A percentile compares a stretch with the other conserved stretches of the same genome.
phyloP scores from a whole-genome alignment of 192 early-diverging fungal species.

The Glomus cerebriforme region DNA sequence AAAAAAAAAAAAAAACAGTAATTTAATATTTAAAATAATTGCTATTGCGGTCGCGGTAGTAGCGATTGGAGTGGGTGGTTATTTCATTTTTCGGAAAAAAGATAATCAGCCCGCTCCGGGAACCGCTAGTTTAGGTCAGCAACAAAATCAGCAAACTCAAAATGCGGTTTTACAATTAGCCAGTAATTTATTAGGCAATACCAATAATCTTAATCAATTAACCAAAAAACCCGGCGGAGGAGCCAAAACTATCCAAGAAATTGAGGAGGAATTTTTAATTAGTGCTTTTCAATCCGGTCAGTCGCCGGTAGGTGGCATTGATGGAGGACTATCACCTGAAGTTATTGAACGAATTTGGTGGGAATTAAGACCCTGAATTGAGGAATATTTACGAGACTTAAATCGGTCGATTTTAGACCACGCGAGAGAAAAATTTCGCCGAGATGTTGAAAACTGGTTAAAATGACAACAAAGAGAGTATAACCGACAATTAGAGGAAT shows the following conservation, averaged over 20 bases:
- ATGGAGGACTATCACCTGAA: neutral
- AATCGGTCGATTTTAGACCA: neutral
- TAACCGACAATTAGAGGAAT: constrained; percentile 1
- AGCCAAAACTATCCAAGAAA: neutral
- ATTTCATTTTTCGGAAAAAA: too few species aligned
- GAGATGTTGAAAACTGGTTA: neutral
- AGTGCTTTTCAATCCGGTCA: neutral
- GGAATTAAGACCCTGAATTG: neutral
- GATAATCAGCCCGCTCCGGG: too few species aligned
- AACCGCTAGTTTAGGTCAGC: too few species aligned
- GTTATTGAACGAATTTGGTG: neutral
- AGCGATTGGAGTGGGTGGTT: too few species aligned
- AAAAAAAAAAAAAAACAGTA: too few species aligned
- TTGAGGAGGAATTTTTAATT: constrained; percentile 5
- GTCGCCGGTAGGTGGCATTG: neutral
- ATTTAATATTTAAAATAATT: too few species aligned
- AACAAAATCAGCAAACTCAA: neutral
- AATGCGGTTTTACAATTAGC: neutral
- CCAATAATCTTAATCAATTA: neutral
- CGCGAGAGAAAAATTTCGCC: neutral
- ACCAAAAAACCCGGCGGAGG: neutral
- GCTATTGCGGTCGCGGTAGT: too few species aligned
- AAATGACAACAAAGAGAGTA: neutral
- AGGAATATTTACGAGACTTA: neutral
- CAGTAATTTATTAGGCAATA: neutral